Evolutionary conservation across 441 rosid species (phyloP), one percentile per base, ranked within the genome.

Genomic region (Croton laevigatus): DNA sequence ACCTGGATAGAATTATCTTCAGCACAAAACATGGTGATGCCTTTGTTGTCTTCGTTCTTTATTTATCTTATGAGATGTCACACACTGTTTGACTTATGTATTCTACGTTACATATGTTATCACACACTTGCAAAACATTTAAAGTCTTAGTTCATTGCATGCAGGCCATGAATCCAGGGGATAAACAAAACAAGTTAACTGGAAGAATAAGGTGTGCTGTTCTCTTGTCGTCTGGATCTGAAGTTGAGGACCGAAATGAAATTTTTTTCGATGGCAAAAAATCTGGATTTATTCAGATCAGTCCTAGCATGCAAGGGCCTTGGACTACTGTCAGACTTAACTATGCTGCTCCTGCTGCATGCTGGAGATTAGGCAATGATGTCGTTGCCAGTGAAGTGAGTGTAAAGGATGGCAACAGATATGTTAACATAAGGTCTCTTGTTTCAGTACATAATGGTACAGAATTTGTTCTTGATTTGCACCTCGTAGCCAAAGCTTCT

Each of bases 281-380:
- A 82, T 87, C 93, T 76, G 97, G 97, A 75, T 83, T 86, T 81
- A 84, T 96, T 76, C 97, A 89, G 86, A 95, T 96, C 70, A 96
- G 99, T 81, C 99, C 99, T 73, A 82, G 87, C 71, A 78, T 81
- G 76, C 91, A 76, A 80, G 99, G 99, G 71, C 99, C 99, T 66
- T 96, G 99, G 99, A 91, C 98, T 59, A 78, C 93, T 36, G 94
- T 91, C 76, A 87, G 91, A 88, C 85, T 96, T 55, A 93, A 90
- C 76, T 96, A 96, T 81, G 97, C 99, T 75, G 90, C 99, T 36
- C 94, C 97, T 75, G 93, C 98, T 83, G 93, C 98, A 74, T 90
- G 97, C 83, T 96, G 98, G 97, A 83, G 92, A 72, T 81, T 96
- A 68, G 99, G 98, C 62, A 88, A 90, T 81, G 93, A 86, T 82